These are phyloP conservation scores for Boletus eberwhitei DNA, from an alignment of 768 basidiomycete genomes.

Conservation along the genomic window DNA sequence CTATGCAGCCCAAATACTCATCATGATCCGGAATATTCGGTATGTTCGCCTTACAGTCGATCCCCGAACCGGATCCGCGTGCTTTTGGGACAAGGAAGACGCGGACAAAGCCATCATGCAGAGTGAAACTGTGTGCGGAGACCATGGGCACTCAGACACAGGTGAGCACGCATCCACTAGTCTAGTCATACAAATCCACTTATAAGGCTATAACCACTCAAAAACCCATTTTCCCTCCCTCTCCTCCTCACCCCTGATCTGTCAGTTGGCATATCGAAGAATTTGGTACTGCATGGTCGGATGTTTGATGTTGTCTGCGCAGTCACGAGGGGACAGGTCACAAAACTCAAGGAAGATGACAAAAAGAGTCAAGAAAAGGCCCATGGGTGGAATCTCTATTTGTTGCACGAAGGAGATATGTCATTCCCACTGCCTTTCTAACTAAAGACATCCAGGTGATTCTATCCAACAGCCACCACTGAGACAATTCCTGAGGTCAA, in stretches of 20 bases:
- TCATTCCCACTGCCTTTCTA: not conserved
- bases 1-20: not conserved
- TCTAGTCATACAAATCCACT: not conserved
- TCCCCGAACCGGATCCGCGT: constrained; percentile 87
- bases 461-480: constrained; percentile 81
- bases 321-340: constrained; percentile 85
- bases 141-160: constrained; percentile 45
- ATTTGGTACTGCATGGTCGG: constrained; percentile 88
- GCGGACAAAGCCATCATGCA: constrained; percentile 83
- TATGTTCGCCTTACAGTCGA: constrained; percentile 93
- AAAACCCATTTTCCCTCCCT: constrained; percentile 83
- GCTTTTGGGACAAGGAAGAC: constrained; percentile 92
- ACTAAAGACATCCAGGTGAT: constrained; percentile 55
- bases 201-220: constrained; percentile 44
- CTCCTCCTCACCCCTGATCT: constrained; percentile 95
- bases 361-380: constrained; percentile 83
- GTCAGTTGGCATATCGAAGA: constrained; percentile 75
- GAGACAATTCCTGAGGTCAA: constrained; percentile 67
- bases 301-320: constrained; percentile 89
- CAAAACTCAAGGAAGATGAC: constrained; percentile 82
- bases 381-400: constrained; percentile 94
- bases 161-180: constrained; percentile 26
- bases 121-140: constrained; percentile 64
- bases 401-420: constrained; percentile 92
- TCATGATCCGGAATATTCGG: constrained; percentile 53